Percentiles rank a stretch among this genome's conserved stretches.
Evolutionary conservation across 768 basidiomycete species (phyloP).

Genomic region (Neoboletus magnificus): DNA sequence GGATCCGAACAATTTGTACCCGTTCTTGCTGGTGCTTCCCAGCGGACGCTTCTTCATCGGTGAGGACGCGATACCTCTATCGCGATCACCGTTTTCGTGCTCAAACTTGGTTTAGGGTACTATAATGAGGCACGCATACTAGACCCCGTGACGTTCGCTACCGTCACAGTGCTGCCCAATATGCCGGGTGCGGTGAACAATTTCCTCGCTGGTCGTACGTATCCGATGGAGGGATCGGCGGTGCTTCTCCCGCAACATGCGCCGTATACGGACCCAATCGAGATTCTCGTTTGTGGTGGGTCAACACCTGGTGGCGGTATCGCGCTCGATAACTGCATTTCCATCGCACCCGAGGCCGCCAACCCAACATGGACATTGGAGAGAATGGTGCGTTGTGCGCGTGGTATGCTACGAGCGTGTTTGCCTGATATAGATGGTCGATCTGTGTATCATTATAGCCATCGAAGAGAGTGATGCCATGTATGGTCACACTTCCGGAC

Average conservation of each 20-base stretch:
- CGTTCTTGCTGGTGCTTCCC: constrained; percentile 70
- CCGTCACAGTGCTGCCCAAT: constrained; percentile 59
- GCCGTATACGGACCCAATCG: constrained; percentile 72
- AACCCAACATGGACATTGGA: constrained; percentile 70
- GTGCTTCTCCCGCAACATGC: constrained; percentile 66
- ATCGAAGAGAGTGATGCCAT: constrained; percentile 74
- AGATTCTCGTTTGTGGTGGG: constrained; percentile 73
- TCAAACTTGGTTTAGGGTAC: constrained; percentile 44
- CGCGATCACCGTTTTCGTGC: no score
- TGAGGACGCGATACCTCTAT: constrained; percentile 28
- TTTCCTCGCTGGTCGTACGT: constrained; percentile 70
- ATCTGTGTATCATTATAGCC: no score
- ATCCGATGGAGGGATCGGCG: constrained; percentile 72
- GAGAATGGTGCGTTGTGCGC: constrained; percentile 59
- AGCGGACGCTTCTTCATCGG: constrained; percentile 69
- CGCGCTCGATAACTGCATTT: constrained; percentile 68
- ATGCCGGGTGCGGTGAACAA: constrained; percentile 73
- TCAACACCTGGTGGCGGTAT: constrained; percentile 52
- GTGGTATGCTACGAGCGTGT: neutral
- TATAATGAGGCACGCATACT: constrained; percentile 81
- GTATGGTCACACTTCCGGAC: constrained; percentile 63
- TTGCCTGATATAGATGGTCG: neutral
- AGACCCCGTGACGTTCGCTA: constrained; percentile 62
- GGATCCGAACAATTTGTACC: constrained; percentile 79
- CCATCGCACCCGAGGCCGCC: constrained; percentile 58